phyloP scores from a whole-genome alignment of 371 early-diverging fungal genomes.

The Mortierella sp. region DNA sequence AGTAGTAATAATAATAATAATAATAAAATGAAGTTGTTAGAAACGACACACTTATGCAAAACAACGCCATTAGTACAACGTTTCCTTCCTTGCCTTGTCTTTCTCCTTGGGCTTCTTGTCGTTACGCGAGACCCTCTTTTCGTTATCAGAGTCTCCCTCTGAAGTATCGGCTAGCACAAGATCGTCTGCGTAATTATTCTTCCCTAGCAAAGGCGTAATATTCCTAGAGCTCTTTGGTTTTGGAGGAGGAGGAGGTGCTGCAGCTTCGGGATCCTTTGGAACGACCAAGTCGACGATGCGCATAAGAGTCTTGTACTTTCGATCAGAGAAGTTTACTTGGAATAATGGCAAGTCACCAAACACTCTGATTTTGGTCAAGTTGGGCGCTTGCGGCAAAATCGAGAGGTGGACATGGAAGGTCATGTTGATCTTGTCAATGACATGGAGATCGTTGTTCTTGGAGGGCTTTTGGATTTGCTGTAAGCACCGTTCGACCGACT shows the following conservation, averaged over 20 bases:
- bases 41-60: background rate
- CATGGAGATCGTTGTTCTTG: slow-evolving; percentile 72
- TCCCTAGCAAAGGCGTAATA: slow-evolving; percentile 25
- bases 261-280: slow-evolving; percentile 56
- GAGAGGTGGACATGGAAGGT: slow-evolving; percentile 86
- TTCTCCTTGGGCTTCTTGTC: slow-evolving; percentile 27
- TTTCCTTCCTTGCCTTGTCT: slow-evolving; percentile 20
- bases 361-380: slow-evolving; percentile 82
- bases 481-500: slow-evolving; percentile 81
- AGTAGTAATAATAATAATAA: background rate
- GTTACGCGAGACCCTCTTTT: slow-evolving; percentile 8
- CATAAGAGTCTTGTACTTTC: slow-evolving; percentile 95
- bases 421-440: slow-evolving; percentile 92
- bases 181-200: slow-evolving; percentile 32
- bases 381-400: slow-evolving; percentile 83
- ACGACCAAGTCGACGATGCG: slow-evolving; percentile 75
- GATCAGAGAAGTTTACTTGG: slow-evolving; percentile 92
- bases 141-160: slow-evolving; percentile 46
- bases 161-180: slow-evolving; percentile 49
- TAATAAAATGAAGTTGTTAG: background rate
- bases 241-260: slow-evolving; percentile 35
- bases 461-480: slow-evolving; percentile 68
- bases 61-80: background rate
- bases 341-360: slow-evolving; percentile 90
- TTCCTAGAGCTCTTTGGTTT: slow-evolving; percentile 38